These are phyloP conservation scores for Ambrosiella xylebori DNA, from an alignment of 2,329 filamentous ascomycete genomes.

Conservation along the genomic window DNA sequence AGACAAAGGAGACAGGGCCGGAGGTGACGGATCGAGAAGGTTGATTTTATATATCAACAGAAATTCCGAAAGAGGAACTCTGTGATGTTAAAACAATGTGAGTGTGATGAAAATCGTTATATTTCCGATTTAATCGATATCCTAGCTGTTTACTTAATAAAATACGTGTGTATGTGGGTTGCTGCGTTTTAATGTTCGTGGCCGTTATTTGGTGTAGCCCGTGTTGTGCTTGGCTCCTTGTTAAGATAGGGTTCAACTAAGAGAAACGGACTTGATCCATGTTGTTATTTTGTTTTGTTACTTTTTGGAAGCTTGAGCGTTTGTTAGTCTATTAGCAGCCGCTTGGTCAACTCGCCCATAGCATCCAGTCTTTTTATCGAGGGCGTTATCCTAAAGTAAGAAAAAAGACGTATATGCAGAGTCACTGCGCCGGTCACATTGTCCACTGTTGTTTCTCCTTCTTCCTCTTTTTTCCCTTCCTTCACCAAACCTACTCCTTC, in stretches of 20 bases:
- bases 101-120: too few species aligned
- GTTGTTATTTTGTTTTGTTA: constrained; percentile 2
- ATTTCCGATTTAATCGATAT: too few species aligned
- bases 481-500: constrained; percentile 6
- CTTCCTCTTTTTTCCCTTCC: constrained; percentile 6
- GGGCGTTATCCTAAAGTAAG: too few species aligned
- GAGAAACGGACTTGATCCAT: background rate
- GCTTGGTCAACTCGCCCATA: background rate
- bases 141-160: too few species aligned
- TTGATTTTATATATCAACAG: background rate
- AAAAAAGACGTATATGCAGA: constrained; percentile 6
- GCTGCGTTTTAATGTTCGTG: too few species aligned
- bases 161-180: too few species aligned
- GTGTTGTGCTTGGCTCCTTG: too few species aligned
- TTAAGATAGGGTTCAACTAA: too few species aligned
- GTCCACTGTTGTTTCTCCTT: constrained; percentile 2
- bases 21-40: background rate
- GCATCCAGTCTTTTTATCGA: background rate
- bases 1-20: background rate
- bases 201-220: too few species aligned
- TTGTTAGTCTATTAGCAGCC: background rate
- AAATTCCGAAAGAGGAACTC: background rate
- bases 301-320: background rate
- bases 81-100: background rate
- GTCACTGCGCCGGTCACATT: constrained; percentile 4